Conservation (phyloP, 805 yeast genomes). For the Clavispora fructus region DNA sequence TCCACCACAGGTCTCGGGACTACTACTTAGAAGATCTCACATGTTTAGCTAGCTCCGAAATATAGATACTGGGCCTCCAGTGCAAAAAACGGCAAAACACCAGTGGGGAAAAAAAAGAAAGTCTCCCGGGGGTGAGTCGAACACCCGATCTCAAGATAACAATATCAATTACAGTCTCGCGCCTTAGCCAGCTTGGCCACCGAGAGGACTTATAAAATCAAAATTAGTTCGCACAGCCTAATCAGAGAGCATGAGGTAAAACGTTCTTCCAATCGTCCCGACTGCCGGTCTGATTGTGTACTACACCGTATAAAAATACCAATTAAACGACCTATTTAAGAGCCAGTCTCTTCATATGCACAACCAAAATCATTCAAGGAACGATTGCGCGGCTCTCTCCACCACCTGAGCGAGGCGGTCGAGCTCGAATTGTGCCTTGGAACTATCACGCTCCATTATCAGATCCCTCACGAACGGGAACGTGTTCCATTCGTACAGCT, state of each 20-base stretch:
- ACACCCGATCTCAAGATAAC: slow-evolving; percentile 10
- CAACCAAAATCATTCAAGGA: neutral
- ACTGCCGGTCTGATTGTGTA: no score
- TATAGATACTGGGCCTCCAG: neutral
- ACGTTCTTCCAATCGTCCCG: no score
- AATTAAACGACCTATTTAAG: neutral
- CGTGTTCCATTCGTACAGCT: slow-evolving; percentile 49
- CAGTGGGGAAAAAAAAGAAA: neutral
- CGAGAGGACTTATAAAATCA: slow-evolving; percentile 2
- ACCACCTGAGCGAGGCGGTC: slow-evolving; percentile 32
- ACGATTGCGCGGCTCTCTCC: neutral
- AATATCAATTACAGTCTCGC: slow-evolving; percentile 9
- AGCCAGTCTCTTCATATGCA: neutral
- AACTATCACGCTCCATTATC: slow-evolving; percentile 44
- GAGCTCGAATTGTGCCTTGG: slow-evolving; percentile 50
- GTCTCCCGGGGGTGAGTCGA: slow-evolving; percentile 11
- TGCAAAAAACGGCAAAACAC: neutral
- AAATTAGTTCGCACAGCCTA: no score
- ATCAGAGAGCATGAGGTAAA: no score
- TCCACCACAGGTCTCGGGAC: slow-evolving; percentile 18
- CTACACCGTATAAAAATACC: neutral
- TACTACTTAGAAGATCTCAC: slow-evolving; percentile 31
- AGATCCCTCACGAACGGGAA: slow-evolving; percentile 79
- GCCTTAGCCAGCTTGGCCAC: slow-evolving; percentile 11
- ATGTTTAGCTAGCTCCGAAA: neutral